A percentile compares a stretch with the other conserved stretches of the same genome.
These are phyloP conservation scores for Neurospora discreta DNA, from an alignment of 495 filamentous ascomycete genomes.

Conservation along the genomic window DNA sequence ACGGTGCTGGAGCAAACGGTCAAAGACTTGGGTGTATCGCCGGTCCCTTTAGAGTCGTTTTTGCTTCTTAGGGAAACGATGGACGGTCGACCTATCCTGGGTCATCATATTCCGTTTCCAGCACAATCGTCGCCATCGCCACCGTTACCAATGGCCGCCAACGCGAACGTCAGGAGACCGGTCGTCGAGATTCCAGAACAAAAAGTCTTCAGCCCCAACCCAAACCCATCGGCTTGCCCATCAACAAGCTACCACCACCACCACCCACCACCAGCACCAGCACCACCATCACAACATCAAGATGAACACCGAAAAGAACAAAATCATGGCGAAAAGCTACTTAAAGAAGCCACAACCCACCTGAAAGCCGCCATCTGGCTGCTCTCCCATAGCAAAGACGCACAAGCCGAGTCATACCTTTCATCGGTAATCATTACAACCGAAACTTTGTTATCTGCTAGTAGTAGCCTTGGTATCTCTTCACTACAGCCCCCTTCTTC, in stretches of 20 bases:
- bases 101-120: not conserved
- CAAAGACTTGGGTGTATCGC: not conserved
- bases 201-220: no score
- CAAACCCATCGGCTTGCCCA: not conserved
- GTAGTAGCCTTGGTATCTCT: not conserved
- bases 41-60: not conserved
- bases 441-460: not conserved
- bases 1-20: slow-evolving; percentile 5
- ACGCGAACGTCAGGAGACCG: not conserved
- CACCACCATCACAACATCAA: not conserved
- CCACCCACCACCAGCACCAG: not conserved
- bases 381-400: not conserved
- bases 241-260: not conserved
- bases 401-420: not conserved
- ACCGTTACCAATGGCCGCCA: not conserved
- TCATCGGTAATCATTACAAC: not conserved
- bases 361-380: not conserved
- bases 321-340: not conserved
- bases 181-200: not conserved
- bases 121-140: not conserved
- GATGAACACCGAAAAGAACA: not conserved
- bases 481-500: not conserved
- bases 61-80: not conserved
- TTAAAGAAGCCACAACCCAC: not conserved
- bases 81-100: not conserved